A percentile compares a stretch with the other conserved stretches of the same genome.
These are phyloP conservation scores for Oryza meridionalis DNA, from an alignment of 176 grass and related monocot species.

Conservation along the genomic window DNA sequence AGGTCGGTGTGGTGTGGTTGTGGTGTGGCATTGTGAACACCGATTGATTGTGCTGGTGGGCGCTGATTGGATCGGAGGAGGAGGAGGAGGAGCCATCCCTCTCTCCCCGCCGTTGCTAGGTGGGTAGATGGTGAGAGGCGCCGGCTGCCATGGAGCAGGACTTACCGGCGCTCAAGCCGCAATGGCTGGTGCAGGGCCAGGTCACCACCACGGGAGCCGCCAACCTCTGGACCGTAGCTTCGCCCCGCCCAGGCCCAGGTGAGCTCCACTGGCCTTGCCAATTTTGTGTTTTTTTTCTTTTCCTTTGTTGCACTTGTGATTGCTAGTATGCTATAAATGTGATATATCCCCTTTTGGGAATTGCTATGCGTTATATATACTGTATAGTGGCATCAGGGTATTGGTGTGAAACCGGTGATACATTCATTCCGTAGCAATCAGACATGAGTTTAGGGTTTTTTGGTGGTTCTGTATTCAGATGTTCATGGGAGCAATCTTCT, in stretches of 20 bases:
- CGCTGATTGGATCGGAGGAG: slow-evolving; percentile 35
- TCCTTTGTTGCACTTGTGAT: neutral
- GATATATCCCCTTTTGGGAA: neutral
- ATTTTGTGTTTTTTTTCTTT: neutral
- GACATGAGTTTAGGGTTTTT: neutral
- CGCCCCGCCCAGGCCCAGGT: slow-evolving; percentile 50
- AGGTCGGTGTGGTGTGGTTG: neutral
- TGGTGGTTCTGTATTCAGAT: neutral
- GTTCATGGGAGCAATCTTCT: neutral
- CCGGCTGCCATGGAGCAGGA: slow-evolving; percentile 58
- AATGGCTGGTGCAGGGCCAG: slow-evolving; percentile 55
- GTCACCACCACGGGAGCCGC: slow-evolving; percentile 26
- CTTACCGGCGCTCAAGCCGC: slow-evolving; percentile 54
- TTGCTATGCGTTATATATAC: slow-evolving; percentile 25
- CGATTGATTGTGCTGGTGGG: slow-evolving; percentile 2
- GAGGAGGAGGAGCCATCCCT: slow-evolving; percentile 31
- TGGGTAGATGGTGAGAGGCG: slow-evolving; percentile 68
- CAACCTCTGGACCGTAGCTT: slow-evolving; percentile 46
- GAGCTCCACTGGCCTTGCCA: slow-evolving; percentile 16
- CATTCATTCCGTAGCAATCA: neutral
- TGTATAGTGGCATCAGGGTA: neutral
- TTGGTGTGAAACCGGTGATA: neutral
- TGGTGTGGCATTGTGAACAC: slow-evolving; percentile 25
- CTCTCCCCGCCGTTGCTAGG: slow-evolving; percentile 40
- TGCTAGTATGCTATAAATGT: slow-evolving; percentile 12